These are phyloP conservation scores for Agaricus blazei DNA, from an alignment of 768 basidiomycete genomes.

Conservation along the genomic window DNA sequence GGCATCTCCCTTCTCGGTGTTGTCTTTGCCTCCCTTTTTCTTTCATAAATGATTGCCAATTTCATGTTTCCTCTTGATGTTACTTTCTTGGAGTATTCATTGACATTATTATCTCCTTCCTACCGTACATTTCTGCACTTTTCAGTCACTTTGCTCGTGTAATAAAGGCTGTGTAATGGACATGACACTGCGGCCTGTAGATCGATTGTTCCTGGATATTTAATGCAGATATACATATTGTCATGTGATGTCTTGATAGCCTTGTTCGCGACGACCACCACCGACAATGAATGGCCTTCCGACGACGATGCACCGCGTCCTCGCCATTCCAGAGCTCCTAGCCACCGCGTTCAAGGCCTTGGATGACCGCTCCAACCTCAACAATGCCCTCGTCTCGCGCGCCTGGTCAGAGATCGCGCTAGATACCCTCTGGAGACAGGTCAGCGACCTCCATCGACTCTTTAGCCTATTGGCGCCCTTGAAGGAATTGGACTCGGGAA, in stretches of 20 bases:
- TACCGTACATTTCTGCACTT: not conserved
- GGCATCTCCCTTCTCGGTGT: constrained; percentile 17
- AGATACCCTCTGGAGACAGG: constrained; percentile 17
- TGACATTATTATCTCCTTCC: not conserved
- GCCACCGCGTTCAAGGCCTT: constrained; percentile 14
- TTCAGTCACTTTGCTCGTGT: not conserved
- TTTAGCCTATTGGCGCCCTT: constrained; percentile 15
- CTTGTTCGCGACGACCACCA: too few relatives aligned
- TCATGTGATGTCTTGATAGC: too few relatives aligned
- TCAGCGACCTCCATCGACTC: constrained; percentile 16
- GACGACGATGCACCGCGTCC: constrained; percentile 8
- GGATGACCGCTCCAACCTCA: constrained; percentile 9
- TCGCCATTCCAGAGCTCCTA: constrained; percentile 17
- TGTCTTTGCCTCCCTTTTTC: constrained; percentile 16
- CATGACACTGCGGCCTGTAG: not conserved
- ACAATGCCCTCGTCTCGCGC: constrained; percentile 16
- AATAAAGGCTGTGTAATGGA: not conserved
- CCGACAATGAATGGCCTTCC: not conserved
- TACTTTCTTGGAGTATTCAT: not conserved
- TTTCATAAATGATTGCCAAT: constrained; percentile 8
- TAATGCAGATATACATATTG: too few relatives aligned
- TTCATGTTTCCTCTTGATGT: not conserved
- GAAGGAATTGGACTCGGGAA: constrained; percentile 5
- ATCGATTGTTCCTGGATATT: not conserved
- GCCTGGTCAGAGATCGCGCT: constrained; percentile 16